phyloP scores from a whole-genome alignment of 768 basidiomycete genomes.

The Fomitopsis serialis region DNA sequence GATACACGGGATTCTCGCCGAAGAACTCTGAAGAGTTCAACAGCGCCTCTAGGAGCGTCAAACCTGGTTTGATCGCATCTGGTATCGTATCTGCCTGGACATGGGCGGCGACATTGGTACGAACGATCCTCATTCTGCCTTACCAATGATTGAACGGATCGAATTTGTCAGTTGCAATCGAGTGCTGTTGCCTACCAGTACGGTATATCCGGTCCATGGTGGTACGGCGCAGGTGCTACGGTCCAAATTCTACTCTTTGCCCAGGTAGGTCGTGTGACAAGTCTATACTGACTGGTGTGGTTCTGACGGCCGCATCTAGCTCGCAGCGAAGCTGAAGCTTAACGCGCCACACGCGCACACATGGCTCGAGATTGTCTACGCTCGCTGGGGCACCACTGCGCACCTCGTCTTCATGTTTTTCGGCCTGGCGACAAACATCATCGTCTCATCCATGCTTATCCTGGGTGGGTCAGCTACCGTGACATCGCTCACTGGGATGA shows the following conservation, averaged over 20 bases:
- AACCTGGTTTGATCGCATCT: slow-evolving; percentile 87
- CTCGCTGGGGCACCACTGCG: slow-evolving; percentile 73
- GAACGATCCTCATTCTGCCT: slow-evolving; percentile 2
- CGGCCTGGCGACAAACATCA: slow-evolving; percentile 86
- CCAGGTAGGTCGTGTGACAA: slow-evolving; percentile 36
- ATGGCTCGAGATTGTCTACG: slow-evolving; percentile 82
- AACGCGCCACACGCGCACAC: slow-evolving; percentile 88
- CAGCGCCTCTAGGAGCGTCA: slow-evolving; percentile 76
- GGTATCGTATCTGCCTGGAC: slow-evolving; percentile 95
- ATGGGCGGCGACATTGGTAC: slow-evolving; percentile 66
- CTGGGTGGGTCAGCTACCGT: slow-evolving; percentile 86
- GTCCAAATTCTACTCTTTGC: slow-evolving; percentile 91
- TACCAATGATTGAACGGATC: not conserved
- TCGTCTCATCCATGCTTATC: slow-evolving; percentile 84
- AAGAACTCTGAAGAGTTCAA: slow-evolving; percentile 80
- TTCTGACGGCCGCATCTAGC: slow-evolving; percentile 29
- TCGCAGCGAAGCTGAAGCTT: slow-evolving; percentile 87
- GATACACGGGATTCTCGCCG: slow-evolving; percentile 80
- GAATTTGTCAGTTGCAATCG: slow-evolving; percentile 59
- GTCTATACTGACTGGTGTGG: no score
- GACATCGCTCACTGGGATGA: slow-evolving; percentile 83
- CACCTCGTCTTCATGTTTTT: slow-evolving; percentile 90
- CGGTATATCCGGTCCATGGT: slow-evolving; percentile 84
- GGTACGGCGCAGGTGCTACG: slow-evolving; percentile 88
- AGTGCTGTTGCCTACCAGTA: slow-evolving; percentile 83